Evolutionary conservation across 371 early-diverging fungal species (phyloP), one percentile per base, ranked within the genome.

Genomic region (Mucor piriformis): DNA sequence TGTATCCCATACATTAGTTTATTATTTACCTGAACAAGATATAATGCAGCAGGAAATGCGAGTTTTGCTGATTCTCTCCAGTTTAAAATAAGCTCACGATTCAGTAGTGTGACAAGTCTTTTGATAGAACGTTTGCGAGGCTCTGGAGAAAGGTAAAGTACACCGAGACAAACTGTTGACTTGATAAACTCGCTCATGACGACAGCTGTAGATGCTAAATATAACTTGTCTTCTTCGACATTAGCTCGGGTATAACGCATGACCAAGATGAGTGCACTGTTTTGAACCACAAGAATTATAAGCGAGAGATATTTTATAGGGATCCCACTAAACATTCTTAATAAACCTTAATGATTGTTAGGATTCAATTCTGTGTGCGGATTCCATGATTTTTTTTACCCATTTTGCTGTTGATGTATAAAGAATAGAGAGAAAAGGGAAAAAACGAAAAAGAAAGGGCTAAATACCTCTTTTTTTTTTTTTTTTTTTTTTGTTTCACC

Each of bases 161-260:
- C 67, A 23, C 50, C 64, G 10, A 90, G 53, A 67, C 91, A 94
- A 7, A 88, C 83, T 32, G 83, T 20, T 5, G 92, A 73, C 80
- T 96, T 96, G 56, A 84, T 72, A n/a, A 92, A 57, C 70, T 96
- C 96, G 43, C 86, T 88, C 75, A 93, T 81, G 29, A 95, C 82
- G 27, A 96, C 96, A 4, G 95, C 95, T 0, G 94, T 95, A 0
- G 95, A 92, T 0, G 93, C 81, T 54, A 89, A 78, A 70, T 93
- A 95, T 6, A 70, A 43, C 50, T 81, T 60, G 57, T 80, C 70
- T 67, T 77, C 51, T 27, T 63, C 48, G 13, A 76, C 71, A 57
- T 63, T 70, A 11, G 82, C 79, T 56, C 89, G 83, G 29, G 93
- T 88, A 58, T 94, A 93, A 18, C 91, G 83, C 93, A 95, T 89